These are phyloP conservation scores for Allium fistulosum DNA, from an alignment of 106 monocot species.

Conservation along the genomic window DNA sequence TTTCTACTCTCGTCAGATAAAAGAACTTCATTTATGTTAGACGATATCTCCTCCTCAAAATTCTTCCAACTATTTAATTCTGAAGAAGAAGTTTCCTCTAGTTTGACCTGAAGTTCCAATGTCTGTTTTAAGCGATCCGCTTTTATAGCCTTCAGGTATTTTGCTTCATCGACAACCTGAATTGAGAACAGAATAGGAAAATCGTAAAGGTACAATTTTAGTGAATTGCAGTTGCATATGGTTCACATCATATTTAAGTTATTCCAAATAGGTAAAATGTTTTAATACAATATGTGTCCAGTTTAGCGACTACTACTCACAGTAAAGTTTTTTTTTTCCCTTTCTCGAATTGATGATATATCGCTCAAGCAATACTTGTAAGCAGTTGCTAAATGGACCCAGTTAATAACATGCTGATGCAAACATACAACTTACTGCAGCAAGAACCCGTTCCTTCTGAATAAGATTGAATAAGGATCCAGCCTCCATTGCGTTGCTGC, in stretches of 20 bases:
- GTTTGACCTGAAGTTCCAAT: slow-evolving; percentile 52
- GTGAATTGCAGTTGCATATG: too few species aligned
- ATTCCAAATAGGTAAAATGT: too few species aligned
- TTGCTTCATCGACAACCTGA: slow-evolving; percentile 80
- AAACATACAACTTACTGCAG: slow-evolving; percentile 38
- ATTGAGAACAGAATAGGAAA: not conserved
- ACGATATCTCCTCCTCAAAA: slow-evolving; percentile 75
- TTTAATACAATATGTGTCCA: too few species aligned
- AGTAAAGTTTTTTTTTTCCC: too few species aligned
- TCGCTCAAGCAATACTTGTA: too few species aligned
- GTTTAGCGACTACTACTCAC: too few species aligned
- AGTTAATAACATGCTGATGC: too few species aligned
- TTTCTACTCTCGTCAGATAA: slow-evolving; percentile 68
- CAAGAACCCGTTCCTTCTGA: slow-evolving; percentile 73
- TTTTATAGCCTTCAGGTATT: slow-evolving; percentile 42
- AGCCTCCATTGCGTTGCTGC: slow-evolving; percentile 47
- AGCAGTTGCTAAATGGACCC: too few species aligned
- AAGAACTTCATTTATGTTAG: slow-evolving; percentile 41
- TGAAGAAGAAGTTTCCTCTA: slow-evolving; percentile 42
- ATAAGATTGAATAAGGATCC: slow-evolving; percentile 52
- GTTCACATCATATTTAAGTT: too few species aligned
- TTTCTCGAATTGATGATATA: too few species aligned
- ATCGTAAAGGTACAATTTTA: too few species aligned
- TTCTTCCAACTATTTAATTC: slow-evolving; percentile 37
- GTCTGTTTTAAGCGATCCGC: slow-evolving; percentile 72